Conservation (phyloP, 495 filamentous ascomycete species). For the Bacidia rubella region DNA sequence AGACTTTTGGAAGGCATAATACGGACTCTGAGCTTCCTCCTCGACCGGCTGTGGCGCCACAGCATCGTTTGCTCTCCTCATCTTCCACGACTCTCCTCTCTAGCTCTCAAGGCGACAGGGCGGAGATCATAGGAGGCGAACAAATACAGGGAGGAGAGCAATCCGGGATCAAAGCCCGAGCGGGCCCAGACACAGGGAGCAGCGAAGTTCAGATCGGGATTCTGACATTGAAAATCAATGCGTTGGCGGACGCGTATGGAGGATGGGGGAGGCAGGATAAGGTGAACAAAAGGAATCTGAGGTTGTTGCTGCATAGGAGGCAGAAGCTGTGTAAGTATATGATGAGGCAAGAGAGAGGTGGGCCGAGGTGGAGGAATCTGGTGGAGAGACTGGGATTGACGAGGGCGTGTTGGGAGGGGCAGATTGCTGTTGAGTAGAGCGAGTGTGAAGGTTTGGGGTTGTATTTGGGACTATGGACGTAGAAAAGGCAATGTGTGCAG, state of each 20-base stretch:
- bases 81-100: background rate
- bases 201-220: constrained; percentile 97
- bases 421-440: constrained; percentile 39
- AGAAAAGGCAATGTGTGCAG: background rate
- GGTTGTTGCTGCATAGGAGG: constrained; percentile 71
- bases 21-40: constrained; percentile 60
- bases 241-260: constrained; percentile 49
- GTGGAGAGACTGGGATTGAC: constrained; percentile 70
- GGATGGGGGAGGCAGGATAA: constrained; percentile 56
- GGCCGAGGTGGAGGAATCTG: constrained; percentile 74
- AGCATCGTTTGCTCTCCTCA: background rate
- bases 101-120: too few relatives aligned
- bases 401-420: constrained; percentile 72
- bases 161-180: too few relatives aligned
- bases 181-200: constrained; percentile 81
- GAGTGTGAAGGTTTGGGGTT: background rate
- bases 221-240: constrained; percentile 83
- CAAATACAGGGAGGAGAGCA: too few relatives aligned
- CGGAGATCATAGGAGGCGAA: too few relatives aligned
- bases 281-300: constrained; percentile 82
- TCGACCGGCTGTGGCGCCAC: constrained; percentile 30
- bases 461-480: background rate
- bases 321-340: constrained; percentile 81
- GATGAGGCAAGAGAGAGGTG: constrained; percentile 77
- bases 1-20: constrained; percentile 77